Evolutionary conservation across 2,329 filamentous ascomycete species (phyloP), one percentile per base, ranked within the genome.

Genomic region (Sclerotinia nivalis): DNA sequence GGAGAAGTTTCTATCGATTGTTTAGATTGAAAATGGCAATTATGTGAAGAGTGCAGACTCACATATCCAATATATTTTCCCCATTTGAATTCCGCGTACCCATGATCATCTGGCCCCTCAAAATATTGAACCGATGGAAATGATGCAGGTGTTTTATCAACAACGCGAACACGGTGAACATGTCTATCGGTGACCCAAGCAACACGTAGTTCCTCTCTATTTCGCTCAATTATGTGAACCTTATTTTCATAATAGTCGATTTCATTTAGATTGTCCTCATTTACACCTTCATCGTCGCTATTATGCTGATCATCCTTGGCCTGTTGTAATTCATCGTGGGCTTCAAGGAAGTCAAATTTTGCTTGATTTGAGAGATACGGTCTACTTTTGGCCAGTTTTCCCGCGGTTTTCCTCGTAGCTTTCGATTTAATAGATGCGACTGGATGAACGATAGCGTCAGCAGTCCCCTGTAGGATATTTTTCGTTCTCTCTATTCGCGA

Each of bases 171-270:
- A 55, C 79, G 80, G 15, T 77, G 76, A 0, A 81, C 72, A 72
- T 81, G 79, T 28, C 79, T 74, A 68, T 77, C 77, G 4, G 80
- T 75, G 9, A 80, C 76, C 79, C 79, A 81, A 22, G 79, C 74
- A 7, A 79, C 78, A 68, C 74, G 77, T 20, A 76, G 77, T 58
- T 74, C 77, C 69, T 80, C 78, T 43, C 78, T 75, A n/a, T 73
- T 73, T 43, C 74, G 74, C 66, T 75, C 73, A 49, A 74, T 47
- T 13, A 68, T 47, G 76, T 73, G 66, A 75, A 73, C 55, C 71
- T 71, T 37, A 71, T 74, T 13, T 78, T 70, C 47, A 68, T 72
- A 55, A 72, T 69, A 31, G 43, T 70, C 54, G 37, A 74, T 69
- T 7, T 72, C 50, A 4, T 50, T 49, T 10, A 58, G 8, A 37